Percentiles rank a stretch among this genome's conserved stretches.
Conservation (phyloP, 176 grass and related monocot species). For the Eleusine indica region DNA sequence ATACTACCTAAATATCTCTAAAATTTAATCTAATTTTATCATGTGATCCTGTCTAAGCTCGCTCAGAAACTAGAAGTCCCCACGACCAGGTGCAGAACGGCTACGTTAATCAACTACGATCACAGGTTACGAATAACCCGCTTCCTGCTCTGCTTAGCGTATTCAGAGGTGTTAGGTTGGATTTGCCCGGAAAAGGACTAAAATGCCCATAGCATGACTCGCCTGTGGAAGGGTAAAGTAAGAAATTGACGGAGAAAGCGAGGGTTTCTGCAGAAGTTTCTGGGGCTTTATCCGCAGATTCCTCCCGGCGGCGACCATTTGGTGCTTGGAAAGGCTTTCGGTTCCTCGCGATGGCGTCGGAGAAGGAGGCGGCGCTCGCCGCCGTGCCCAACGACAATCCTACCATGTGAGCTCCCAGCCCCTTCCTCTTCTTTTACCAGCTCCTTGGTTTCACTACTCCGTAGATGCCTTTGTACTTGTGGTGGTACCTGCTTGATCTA, state of each 20-base stretch:
- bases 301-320: slow-evolving; percentile 35
- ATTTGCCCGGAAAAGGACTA: neutral
- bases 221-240: neutral
- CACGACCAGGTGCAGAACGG: neutral
- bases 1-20: no score
- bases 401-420: slow-evolving; percentile 57
- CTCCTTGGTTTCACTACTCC: neutral
- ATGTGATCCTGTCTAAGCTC: no score
- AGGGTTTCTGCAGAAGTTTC: slow-evolving; percentile 4
- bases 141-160: neutral
- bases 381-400: slow-evolving; percentile 67
- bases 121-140: neutral
- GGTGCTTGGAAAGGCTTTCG: neutral
- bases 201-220: neutral
- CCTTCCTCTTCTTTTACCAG: neutral
- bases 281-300: slow-evolving; percentile 2
- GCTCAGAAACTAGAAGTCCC: no score
- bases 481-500: neutral
- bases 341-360: slow-evolving; percentile 60
- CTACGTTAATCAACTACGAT: neutral
- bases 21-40: neutral
- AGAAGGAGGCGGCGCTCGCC: slow-evolving; percentile 80
- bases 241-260: neutral
- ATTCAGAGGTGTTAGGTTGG: neutral
- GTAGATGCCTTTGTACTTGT: neutral